Base-by-base conservation (phyloP, 768 basidiomycete species). In the Amanita rubescens region DNA sequence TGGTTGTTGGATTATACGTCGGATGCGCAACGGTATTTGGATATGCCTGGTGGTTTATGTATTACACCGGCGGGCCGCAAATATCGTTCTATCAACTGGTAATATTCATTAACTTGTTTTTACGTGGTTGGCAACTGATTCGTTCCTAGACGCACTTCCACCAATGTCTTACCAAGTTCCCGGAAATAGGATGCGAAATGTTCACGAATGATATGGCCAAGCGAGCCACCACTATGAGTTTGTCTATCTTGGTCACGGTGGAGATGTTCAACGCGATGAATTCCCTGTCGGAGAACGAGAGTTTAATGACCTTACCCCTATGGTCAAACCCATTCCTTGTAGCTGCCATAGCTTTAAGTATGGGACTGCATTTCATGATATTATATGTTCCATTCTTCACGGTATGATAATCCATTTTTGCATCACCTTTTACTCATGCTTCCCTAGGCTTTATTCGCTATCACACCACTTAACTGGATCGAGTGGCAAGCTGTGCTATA, bases 201-300 rank as follows among this genome's bases (percentile, higher is more conserved):
- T 99, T 97, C 71, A 85, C 87, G 24, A 89, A 94, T 67, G 78
- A 78, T 56, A 84, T 91, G 79, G 74, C 95, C 11, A 84, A 84
- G 61, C 80, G 80, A 14, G 95, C 94, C 3, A 96, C 94, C 54
- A 99, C 95, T 19, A 91, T 98, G 79, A 94, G 91, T 58, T 74
- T 99, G 32, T 97, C 95, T 24, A 93, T 98, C 63, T 79, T 99
- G 46, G 95, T 99, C 53, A 94, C 87, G 2, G 84, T 95, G 51
- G 92, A 95, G 71, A 95, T 95, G 92, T 93, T 93, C 75, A 95
- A 95, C 69, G 92, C 91, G 33, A 92, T 94, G 87, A 98, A 98
- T 71, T 97, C 94, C 53, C 75, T 99, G 20, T 95, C 93, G 17
- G 95, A 99, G 72, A 97, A 96, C 69, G 95, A 97, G 74, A 91